Conservation (phyloP, 768 basidiomycete genomes). For the Auricularia auricula-judae region DNA sequence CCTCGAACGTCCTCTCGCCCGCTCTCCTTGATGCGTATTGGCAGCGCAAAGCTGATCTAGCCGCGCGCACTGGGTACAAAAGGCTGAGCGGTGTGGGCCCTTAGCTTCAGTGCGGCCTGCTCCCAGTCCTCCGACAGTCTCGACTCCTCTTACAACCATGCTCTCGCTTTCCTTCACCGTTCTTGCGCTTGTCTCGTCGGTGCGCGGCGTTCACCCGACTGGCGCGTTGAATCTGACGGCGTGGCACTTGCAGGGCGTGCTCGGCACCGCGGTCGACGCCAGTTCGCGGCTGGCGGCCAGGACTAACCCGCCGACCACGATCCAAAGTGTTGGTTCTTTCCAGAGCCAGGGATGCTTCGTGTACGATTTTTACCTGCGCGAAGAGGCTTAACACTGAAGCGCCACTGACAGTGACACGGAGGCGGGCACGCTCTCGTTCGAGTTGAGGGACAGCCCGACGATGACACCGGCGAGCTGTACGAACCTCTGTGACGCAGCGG, state of each 20-base stretch:
- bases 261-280: neutral
- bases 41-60: no score
- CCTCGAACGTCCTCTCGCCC: no score
- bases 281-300: neutral
- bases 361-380: neutral
- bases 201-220: neutral
- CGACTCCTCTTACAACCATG: neutral
- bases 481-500: neutral
- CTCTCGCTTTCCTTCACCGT: neutral
- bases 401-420: neutral
- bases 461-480: neutral
- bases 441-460: neutral
- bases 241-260: neutral
- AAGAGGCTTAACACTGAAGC: neutral
- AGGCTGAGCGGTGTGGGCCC: no score
- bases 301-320: neutral
- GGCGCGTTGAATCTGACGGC: neutral
- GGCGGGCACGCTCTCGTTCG: neutral
- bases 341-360: neutral
- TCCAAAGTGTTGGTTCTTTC: neutral
- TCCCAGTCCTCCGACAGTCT: neutral
- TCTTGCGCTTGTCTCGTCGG: neutral
- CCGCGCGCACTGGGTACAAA: no score
- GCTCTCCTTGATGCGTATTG: no score
- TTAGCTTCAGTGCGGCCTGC: no score